Conservation (phyloP, 257 asterid species). For the Capsicum chinense region DNA sequence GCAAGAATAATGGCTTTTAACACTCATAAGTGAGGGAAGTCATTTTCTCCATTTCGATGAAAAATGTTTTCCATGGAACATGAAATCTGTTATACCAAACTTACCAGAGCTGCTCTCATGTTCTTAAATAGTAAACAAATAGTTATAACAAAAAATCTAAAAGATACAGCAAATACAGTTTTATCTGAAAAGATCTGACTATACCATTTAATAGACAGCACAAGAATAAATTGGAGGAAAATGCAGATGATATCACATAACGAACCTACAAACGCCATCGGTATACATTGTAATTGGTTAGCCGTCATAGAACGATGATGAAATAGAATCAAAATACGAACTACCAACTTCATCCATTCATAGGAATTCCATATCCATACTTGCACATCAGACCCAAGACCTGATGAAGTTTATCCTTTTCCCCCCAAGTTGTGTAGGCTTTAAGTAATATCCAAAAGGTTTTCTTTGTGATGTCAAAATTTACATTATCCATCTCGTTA, state of each 20-base stretch:
- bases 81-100: too few relatives aligned
- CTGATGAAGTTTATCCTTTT: conserved; percentile 60
- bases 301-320: not conserved
- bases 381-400: conserved; percentile 73
- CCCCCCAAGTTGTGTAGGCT: conserved; percentile 57
- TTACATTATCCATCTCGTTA: conserved; percentile 64
- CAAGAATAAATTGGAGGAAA: not conserved
- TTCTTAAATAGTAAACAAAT: too few relatives aligned
- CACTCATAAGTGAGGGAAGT: too few relatives aligned
- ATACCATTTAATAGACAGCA: conserved; percentile 27
- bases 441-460: conserved; percentile 66
- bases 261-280: conserved; percentile 91
- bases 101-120: too few relatives aligned
- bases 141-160: too few relatives aligned
- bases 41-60: too few relatives aligned
- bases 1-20: too few relatives aligned
- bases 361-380: conserved; percentile 54
- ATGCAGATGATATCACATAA: conserved; percentile 30
- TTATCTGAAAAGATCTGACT: conserved; percentile 42
- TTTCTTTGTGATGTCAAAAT: conserved; percentile 55
- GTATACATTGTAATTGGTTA: conserved; percentile 47
- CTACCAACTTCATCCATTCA: conserved; percentile 37
- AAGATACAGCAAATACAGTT: too few relatives aligned
- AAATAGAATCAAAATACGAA: not conserved
- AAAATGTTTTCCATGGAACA: too few relatives aligned